Evolutionary conservation across 208 protist genomes (phyloP), one percentile per base, ranked within the genome.

Genomic region (Leishmania gerbilli): DNA sequence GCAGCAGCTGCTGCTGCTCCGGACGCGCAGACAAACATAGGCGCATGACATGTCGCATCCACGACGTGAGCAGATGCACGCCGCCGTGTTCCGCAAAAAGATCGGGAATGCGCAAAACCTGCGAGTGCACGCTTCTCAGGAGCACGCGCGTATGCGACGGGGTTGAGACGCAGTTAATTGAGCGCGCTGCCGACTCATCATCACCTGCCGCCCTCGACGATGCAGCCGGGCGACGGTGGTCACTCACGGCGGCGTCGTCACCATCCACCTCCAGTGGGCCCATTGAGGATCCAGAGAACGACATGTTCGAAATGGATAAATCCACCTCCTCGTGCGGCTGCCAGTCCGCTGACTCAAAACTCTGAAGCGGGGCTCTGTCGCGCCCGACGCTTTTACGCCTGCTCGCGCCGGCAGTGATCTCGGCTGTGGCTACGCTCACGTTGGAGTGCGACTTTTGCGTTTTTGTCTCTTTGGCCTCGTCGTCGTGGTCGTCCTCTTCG

Each of bases 11-110:
- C 45, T 27, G 79, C 37, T 58, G 49, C 58, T n/a, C 13, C 47
- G 9, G 60, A 34, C 19, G 62, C 2, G 56, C 72, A 17, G 77
- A 58, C 17, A 81, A 67, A 49, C 82, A 85, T 17, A 82, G 82
- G 15, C 49, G 24, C 27, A 85, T 58, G 62, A 51, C 77, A 79
- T 85, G 77, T 34, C 77, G 82, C 8, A 85, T 76, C 82, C 82
- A 85, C 72, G 49, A 60, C 64, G 76, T 77, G 34, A 85, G 72
- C 53, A 78, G 34, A n/a, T 76, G 74, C 11, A 85, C 45, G 1
- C 82, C 82, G 31, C 82, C 77, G 42, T 81, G 64, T n/a, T 64
- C 74, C 60, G 82, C 82, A 24, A 85, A 85, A n/a, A 85, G 37
- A 15, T 82, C 47, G 2, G 82, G 77, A 21, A 85, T 82, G 81